These are phyloP conservation scores for Ceratobasidium papillatum DNA, from an alignment of 1,284 basidiomycete genomes.

Conservation along the genomic window DNA sequence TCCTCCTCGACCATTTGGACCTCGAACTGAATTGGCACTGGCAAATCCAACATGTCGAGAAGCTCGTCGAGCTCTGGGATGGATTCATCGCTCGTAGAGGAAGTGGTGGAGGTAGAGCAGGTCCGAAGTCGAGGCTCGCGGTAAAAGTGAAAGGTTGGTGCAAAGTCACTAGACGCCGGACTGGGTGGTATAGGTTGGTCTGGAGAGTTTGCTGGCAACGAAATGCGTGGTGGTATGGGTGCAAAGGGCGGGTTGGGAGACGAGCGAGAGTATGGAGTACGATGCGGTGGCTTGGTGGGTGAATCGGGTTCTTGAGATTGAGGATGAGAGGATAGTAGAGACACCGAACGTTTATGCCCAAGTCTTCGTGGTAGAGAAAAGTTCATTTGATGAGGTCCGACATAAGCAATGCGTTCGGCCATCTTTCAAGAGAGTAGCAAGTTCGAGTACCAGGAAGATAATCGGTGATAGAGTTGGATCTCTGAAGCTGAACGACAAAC, in stretches of 20 bases:
- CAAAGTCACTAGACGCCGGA: not conserved
- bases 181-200: not conserved
- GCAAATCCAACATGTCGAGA: not conserved
- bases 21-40: not conserved
- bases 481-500: not conserved
- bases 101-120: not conserved
- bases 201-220: not conserved
- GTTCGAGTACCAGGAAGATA: not conserved
- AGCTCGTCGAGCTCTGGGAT: constrained; percentile 6
- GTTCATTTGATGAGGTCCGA: not conserved
- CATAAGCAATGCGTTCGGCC: not conserved
- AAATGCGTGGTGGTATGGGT: not conserved
- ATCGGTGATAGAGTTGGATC: not conserved
- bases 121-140: not conserved
- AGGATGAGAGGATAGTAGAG: not conserved
- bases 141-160: not conserved
- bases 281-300: not conserved
- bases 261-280: not conserved
- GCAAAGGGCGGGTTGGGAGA: not conserved
- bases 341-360: constrained; percentile 1
- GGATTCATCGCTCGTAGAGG: not conserved
- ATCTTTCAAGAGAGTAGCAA: not conserved
- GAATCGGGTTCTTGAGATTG: not conserved
- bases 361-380: constrained; percentile 7
- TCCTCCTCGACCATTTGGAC: not conserved